Base-by-base conservation (phyloP, 176 grass and related monocot genomes). In the Dactylis glomerata region DNA sequence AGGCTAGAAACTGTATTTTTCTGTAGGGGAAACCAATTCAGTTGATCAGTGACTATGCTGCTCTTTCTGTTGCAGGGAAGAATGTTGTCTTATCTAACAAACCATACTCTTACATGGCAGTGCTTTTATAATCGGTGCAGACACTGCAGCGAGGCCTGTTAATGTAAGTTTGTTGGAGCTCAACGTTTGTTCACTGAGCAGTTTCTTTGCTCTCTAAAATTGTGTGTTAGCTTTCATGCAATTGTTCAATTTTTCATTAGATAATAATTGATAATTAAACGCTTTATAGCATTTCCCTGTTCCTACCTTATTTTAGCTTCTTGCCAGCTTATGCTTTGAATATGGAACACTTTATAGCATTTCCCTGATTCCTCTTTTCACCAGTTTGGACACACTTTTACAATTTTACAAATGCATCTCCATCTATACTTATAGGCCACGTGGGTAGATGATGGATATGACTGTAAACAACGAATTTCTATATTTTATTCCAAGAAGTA, bases 11-110 rank as follows among this genome's bases (percentile, higher is more conserved):
- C 19, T 55, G 4, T 63, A 19, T 78, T 22, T 86, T 30, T 73
- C 47, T 47, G 2, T 24, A 82, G 7, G 15, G 5, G 62, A 62
- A 34, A 57, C 6, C 58, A 32, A 12, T 77, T 14, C 23, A 73
- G 7, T 55, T 88, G 28, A 76, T 77, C 47, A 70, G 28, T 87
- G 71, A 76, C 52, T 23, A 19, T 84, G 14, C 56, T 85, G 30
- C 86, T 81, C 52, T 76, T 67, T 84, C 59, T 95, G 71, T 58
- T 91, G 56, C 87, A 98, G 91, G 96, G 52, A 93, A 94, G 81
- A 95, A 84, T 89, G 86, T 98, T 26, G 91, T 98, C 58, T 89
- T 98, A 87, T 98, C 96, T 81, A 95, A 90, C 81, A 89, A 98
- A 75, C 96, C 93, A 5, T 95, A 91, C 78, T 98, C 95, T 71